Percentiles rank a stretch among this genome's conserved stretches.
These are phyloP conservation scores for Pisolithus orientalis DNA, from an alignment of 768 basidiomycete genomes.

Conservation along the genomic window DNA sequence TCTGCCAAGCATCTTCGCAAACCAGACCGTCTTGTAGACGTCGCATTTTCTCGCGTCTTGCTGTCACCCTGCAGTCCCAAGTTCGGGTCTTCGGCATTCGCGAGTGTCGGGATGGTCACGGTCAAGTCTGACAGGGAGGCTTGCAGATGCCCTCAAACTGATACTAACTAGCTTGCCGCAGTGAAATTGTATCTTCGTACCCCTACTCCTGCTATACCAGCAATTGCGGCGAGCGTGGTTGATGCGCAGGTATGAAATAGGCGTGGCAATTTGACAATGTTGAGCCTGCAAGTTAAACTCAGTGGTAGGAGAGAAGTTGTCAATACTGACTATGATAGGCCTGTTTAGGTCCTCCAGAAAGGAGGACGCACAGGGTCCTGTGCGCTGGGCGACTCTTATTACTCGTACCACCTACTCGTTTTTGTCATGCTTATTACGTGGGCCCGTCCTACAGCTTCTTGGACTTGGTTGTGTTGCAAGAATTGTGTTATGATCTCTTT, in stretches of 20 bases:
- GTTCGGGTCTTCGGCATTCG: slow-evolving; percentile 5
- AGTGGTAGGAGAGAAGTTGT: slow-evolving; percentile 16
- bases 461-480: too few species aligned
- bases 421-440: too few species aligned
- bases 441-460: too few species aligned
- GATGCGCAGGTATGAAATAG: background rate
- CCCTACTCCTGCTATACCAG: slow-evolving; percentile 5
- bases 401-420: background rate
- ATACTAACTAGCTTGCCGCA: slow-evolving; percentile 26
- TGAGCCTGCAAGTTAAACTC: slow-evolving; percentile 9
- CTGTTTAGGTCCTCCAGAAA: slow-evolving; percentile 25
- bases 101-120: background rate
- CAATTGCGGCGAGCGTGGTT: slow-evolving; percentile 1
- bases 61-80: slow-evolving; percentile 10
- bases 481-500: too few species aligned
- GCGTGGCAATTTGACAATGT: slow-evolving; percentile 1
- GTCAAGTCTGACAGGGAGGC: slow-evolving; percentile 22
- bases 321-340: slow-evolving; percentile 23
- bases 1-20: slow-evolving; percentile 33
- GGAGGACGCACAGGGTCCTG: slow-evolving; percentile 6
- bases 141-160: slow-evolving; percentile 37
- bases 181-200: slow-evolving; percentile 41
- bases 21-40: slow-evolving; percentile 29
- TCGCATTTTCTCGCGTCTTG: slow-evolving; percentile 17
- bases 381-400: slow-evolving; percentile 2